Evolutionary conservation across 139 green algal genomes (phyloP).

Genomic region (Ettlia oleoabundans): DNA sequence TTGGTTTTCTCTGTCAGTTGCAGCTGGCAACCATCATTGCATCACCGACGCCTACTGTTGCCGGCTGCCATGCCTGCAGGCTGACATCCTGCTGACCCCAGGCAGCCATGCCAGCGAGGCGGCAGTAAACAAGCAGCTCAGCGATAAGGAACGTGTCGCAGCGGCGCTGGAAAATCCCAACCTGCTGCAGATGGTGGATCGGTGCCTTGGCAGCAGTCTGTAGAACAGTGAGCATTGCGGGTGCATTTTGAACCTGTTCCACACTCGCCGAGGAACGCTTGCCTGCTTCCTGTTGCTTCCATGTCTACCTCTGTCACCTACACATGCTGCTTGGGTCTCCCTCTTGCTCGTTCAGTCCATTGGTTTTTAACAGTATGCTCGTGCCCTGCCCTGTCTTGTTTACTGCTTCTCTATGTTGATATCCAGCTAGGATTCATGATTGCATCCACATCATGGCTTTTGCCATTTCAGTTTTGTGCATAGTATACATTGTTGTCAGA

Average conservation of each 20-base stretch:
- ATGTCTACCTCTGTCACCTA: background rate
- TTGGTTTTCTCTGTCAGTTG: background rate
- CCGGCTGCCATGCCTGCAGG: slow-evolving; percentile 19
- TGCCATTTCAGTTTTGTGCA: no score
- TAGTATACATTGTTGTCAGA: no score
- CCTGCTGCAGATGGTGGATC: slow-evolving; percentile 92
- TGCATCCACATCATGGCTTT: no score
- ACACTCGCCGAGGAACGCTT: no score
- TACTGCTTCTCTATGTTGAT: no score
- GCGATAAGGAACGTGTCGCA: slow-evolving; percentile 98
- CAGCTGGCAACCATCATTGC: background rate
- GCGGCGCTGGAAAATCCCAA: slow-evolving; percentile 97
- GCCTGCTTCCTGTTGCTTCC: background rate
- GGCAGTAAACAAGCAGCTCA: slow-evolving; percentile 98
- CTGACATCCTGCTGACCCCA: slow-evolving; percentile 78
- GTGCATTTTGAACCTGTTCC: background rate
- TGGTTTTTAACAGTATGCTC: no score
- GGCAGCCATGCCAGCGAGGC: slow-evolving; percentile 88
- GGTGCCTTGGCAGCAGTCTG: slow-evolving; percentile 66
- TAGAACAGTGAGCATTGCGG: background rate
- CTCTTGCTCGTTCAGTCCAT: background rate
- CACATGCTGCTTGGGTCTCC: background rate
- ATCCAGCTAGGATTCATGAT: no score
- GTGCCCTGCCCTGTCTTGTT: no score
- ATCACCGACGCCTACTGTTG: background rate